Percentiles rank a stretch among this genome's conserved stretches.
phyloP scores from a whole-genome alignment of 2,329 filamentous ascomycete genomes.

The Boeremia exigua region DNA sequence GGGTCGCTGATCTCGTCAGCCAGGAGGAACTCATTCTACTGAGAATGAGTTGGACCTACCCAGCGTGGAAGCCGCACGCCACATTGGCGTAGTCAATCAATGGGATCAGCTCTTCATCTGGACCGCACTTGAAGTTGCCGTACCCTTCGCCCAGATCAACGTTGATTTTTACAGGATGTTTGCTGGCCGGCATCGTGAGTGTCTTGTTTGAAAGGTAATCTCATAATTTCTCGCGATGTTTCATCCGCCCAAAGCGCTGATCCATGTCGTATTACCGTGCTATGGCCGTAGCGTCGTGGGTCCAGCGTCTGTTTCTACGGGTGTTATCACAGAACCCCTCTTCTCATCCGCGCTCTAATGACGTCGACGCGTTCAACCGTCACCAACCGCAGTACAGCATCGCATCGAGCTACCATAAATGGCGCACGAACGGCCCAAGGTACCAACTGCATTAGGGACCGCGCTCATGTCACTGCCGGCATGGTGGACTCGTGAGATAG shows the following conservation, averaged over 20 bases:
- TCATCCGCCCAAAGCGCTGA: not conserved
- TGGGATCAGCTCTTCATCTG: conserved; percentile 66
- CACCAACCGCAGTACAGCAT: conserved; percentile 17
- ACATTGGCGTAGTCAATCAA: conserved; percentile 68
- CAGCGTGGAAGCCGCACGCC: conserved; percentile 65
- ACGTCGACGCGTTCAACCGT: conserved; percentile 19
- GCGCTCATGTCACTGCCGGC: conserved; percentile 1
- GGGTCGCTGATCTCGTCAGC: conserved; percentile 55
- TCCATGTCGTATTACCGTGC: conserved; percentile 8
- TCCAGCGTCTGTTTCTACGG: conserved; percentile 3
- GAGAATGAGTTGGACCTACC: conserved; percentile 19
- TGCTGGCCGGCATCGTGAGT: conserved; percentile 55
- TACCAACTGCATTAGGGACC: not conserved
- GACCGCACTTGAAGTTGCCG: conserved; percentile 59
- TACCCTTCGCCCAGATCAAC: conserved; percentile 62
- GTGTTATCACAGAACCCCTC: conserved; percentile 21
- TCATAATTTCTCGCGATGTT: not conserved
- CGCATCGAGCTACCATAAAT: conserved; percentile 6
- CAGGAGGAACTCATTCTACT: not conserved
- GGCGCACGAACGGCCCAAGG: not conserved
- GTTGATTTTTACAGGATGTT: conserved; percentile 61
- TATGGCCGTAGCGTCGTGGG: conserved; percentile 19
- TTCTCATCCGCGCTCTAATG: conserved; percentile 14
- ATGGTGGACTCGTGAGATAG: not conserved
- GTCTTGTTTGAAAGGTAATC: not conserved